phyloP scores from a whole-genome alignment of 2,329 filamentous ascomycete genomes.

The Microdochium trichocladiopsis region DNA sequence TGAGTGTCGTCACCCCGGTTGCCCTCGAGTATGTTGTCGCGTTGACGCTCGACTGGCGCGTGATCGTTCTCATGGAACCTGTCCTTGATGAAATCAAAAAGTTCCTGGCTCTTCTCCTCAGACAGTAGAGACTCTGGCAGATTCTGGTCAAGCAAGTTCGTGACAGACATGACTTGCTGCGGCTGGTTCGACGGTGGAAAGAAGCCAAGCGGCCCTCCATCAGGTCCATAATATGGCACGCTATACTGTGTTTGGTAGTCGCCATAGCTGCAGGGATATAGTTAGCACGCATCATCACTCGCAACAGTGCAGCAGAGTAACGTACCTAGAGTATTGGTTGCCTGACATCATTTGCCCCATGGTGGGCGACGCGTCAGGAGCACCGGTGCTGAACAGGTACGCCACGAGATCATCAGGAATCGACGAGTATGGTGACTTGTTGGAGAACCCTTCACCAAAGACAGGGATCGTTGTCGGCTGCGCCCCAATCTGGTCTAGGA shows the following conservation, averaged over 20 bases:
- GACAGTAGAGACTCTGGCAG: constrained; percentile 76
- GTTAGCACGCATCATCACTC: constrained; percentile 8
- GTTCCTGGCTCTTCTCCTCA: constrained; percentile 76
- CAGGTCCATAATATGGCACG: constrained; percentile 40
- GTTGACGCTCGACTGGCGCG: constrained; percentile 64
- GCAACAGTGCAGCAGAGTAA: constrained; percentile 4
- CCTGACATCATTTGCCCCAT: constrained; percentile 43
- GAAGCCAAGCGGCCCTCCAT: constrained; percentile 42
- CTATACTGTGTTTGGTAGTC: constrained; percentile 43
- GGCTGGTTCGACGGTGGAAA: constrained; percentile 49
- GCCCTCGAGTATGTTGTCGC: constrained; percentile 72
- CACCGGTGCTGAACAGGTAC: constrained; percentile 70
- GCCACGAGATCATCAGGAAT: constrained; percentile 84
- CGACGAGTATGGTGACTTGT: constrained; percentile 75
- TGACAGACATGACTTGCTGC: constrained; percentile 84
- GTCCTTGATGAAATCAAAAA: constrained; percentile 74
- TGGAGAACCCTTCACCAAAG: constrained; percentile 75
- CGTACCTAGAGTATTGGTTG: constrained; percentile 40
- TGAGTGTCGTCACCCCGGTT: constrained; percentile 60
- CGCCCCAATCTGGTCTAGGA: constrained; percentile 55
- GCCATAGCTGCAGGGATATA: constrained; percentile 34
- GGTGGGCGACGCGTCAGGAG: constrained; percentile 43
- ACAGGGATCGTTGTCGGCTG: constrained; percentile 67
- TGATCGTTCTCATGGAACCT: constrained; percentile 78
- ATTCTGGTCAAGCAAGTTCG: constrained; percentile 73